phyloP scores from a whole-genome alignment of 305 asterid species.

The Fraxinus ornus region DNA sequence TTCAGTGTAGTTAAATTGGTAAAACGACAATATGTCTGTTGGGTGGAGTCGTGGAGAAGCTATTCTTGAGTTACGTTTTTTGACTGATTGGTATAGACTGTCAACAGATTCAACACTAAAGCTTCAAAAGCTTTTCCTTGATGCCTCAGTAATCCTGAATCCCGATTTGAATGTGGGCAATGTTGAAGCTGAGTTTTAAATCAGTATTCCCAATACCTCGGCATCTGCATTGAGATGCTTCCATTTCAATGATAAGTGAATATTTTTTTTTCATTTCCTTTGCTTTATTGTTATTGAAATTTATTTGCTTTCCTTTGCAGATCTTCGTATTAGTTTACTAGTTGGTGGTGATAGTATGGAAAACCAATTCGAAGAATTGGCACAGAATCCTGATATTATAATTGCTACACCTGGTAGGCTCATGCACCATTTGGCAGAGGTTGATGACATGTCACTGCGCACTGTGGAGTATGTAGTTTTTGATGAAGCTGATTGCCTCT shows the following conservation, averaged over 20 bases:
- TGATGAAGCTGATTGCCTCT: conserved; percentile 94
- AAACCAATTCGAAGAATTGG: conserved; percentile 88
- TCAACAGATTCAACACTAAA: neutral
- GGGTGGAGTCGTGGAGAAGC: neutral
- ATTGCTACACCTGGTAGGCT: conserved; percentile 95
- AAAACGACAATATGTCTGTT: neutral
- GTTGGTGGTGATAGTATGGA: conserved; percentile 99
- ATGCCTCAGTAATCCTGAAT: neutral
- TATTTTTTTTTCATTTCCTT: neutral
- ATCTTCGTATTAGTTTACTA: conserved; percentile 74
- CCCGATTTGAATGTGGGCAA: neutral
- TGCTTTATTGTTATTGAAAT: neutral
- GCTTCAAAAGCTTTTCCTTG: neutral
- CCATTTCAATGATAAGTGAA: neutral
- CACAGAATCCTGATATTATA: conserved; percentile 83
- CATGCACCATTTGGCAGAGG: conserved; percentile 86
- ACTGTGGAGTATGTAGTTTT: conserved; percentile 87
- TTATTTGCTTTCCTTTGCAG: conserved; percentile 37
- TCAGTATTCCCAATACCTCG: neutral
- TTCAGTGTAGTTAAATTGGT: neutral
- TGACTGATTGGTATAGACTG: neutral
- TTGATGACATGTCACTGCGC: conserved; percentile 90
- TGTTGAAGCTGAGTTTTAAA: neutral
- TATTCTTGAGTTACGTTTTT: neutral
- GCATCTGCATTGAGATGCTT: neutral